phyloP scores from a whole-genome alignment of 2,329 filamentous ascomycete genomes.

The Claviceps pusilla region DNA sequence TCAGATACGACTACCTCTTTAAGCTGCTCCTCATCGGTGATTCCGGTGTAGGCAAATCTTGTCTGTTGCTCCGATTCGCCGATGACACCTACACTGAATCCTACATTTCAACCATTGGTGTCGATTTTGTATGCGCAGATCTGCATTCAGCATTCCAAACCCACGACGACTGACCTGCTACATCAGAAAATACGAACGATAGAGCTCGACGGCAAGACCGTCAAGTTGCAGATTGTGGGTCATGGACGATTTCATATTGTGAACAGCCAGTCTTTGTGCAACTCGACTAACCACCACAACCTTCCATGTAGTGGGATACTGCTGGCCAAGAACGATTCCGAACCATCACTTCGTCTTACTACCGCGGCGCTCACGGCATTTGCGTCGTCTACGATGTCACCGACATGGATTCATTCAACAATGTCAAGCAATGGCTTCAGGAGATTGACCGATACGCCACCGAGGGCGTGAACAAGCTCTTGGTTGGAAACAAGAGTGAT shows the following conservation, averaged over 20 bases:
- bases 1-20: conserved; percentile 99
- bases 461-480: conserved; percentile 97
- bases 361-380: conserved; percentile 96
- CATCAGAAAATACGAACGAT: conserved; percentile 96
- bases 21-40: conserved; percentile 99
- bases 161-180: conserved; percentile 7
- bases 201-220: conserved; percentile 97
- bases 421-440: conserved; percentile 99
- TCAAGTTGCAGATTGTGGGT: conserved; percentile 97
- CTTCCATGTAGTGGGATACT: conserved; percentile 71
- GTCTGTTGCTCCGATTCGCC: conserved; percentile 90
- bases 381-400: conserved; percentile 99
- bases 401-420: conserved; percentile 99
- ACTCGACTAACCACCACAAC: background rate
- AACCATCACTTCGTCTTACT: conserved; percentile 99
- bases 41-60: conserved; percentile 99
- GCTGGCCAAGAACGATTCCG: conserved; percentile 98
- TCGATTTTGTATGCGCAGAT: conserved; percentile 74
- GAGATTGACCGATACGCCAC: conserved; percentile 99
- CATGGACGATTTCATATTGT: background rate
- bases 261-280: background rate
- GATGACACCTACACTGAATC: conserved; percentile 99
- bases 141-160: background rate
- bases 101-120: conserved; percentile 99
- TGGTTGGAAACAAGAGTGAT: conserved; percentile 99